Evolutionary conservation across 2,329 filamentous ascomycete genomes (phyloP), one percentile per base, ranked within the genome.

Genomic region (Dactylellina cionopaga): DNA sequence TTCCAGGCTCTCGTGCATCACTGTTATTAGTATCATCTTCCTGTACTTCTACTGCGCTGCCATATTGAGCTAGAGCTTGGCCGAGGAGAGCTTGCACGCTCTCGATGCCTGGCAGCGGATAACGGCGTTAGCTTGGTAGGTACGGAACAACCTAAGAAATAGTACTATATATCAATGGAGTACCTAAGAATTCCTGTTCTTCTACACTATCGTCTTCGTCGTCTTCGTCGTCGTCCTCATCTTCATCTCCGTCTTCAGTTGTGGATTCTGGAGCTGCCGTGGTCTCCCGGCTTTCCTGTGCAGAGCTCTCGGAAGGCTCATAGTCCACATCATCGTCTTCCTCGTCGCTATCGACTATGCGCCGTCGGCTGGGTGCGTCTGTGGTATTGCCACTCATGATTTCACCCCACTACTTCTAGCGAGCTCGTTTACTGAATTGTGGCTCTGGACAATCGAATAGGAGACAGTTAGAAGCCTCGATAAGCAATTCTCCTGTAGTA

Each of bases 231-330:
- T 77, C 75, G 19, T 76, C 69, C 17, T 80, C 79, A n/a, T 78
- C 78, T 17, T 80, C 80, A 11, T 80, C 79, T 9, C 79, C 77
- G 4, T 80, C 79, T 3, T 80, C 77, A 35, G 80, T 78, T n/a
- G 76, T 76, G 5, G 43, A 59, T 24, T 68, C 54, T 15, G 25
- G 17, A 25, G 37, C 64, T 27, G 64, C 37, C 5, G 64, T 69
- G 10, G 37, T 39, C 13, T 69, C 64, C 22, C 55, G 64, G 15
- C 37, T 69, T 37, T 69, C 55, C 22, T 55, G 54, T n/a, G 64
- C 46, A 33, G 31, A n/a, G 17, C 46, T 66, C 43, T 59, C 63
- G 15, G 74, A 49, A 15, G 76, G 69, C 51, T 77, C 76, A 69
- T 81, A 80, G 74, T 81, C 79, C 47, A 75, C 75, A 65, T 78